These are phyloP conservation scores for Coniochaeta sp. DNA, from an alignment of 2,329 filamentous ascomycete species.

Conservation along the genomic window DNA sequence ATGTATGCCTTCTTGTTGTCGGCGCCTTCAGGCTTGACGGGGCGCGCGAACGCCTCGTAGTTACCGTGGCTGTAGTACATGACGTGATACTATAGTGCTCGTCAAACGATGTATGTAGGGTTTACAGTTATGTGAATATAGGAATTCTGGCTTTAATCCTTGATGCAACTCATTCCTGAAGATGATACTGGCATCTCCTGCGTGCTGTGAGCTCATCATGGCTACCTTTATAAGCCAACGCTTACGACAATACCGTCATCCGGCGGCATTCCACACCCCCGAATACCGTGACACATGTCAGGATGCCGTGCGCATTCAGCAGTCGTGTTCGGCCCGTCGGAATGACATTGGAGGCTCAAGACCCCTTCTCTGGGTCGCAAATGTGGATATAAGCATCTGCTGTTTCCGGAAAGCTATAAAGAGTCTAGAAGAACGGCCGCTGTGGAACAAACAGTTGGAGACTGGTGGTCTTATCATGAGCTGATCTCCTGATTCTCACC, in stretches of 20 bases:
- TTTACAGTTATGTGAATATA: background rate
- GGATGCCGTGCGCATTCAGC: too few relatives aligned
- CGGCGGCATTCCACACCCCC: background rate
- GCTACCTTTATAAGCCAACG: background rate
- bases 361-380: background rate
- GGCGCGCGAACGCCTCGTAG: slow-evolving; percentile 14
- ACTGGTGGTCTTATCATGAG: background rate
- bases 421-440: background rate
- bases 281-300: background rate
- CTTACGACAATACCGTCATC: background rate
- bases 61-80: slow-evolving; percentile 20
- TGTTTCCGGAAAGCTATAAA: background rate
- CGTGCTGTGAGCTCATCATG: background rate
- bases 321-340: background rate
- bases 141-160: background rate
- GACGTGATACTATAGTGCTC: slow-evolving; percentile 1
- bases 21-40: slow-evolving; percentile 11
- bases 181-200: background rate
- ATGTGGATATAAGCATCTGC: background rate
- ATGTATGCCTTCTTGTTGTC: slow-evolving; percentile 21
- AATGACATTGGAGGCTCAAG: background rate
- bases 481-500: slow-evolving; percentile 1
- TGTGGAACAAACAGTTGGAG: background rate
- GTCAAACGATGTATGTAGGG: background rate
- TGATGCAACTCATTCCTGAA: background rate